Conservation (phyloP, 208 protist genomes). For the Lotmaria passim region DNA sequence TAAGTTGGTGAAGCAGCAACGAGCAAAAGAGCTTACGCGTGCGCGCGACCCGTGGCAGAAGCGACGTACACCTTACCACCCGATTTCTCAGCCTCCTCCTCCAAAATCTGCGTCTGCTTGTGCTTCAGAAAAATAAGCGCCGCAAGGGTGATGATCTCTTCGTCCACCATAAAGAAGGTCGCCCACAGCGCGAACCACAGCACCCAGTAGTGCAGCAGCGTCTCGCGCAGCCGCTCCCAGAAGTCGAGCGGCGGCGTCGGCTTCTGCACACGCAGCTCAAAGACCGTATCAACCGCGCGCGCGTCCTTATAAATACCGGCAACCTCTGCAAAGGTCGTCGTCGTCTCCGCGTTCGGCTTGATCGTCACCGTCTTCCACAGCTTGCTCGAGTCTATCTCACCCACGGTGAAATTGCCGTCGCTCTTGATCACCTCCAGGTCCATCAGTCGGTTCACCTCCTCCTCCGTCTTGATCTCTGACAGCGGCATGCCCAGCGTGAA, state of each 20-base stretch:
- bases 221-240: constrained; percentile 81
- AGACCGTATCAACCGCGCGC: constrained; percentile 36
- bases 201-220: constrained; percentile 88
- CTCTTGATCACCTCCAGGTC: constrained; percentile 71
- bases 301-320: constrained; percentile 43
- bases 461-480: constrained; percentile 77
- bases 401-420: constrained; percentile 65
- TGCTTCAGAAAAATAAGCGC: constrained; percentile 87
- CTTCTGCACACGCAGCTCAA: constrained; percentile 81
- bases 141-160: constrained; percentile 87
- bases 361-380: constrained; percentile 82
- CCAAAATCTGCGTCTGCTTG: constrained; percentile 76
- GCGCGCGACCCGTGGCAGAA: constrained; percentile 53
- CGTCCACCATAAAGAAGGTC: constrained; percentile 91
- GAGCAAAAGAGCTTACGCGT: constrained; percentile 18
- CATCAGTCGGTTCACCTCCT: constrained; percentile 78
- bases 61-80: constrained; percentile 91
- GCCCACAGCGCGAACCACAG: constrained; percentile 88
- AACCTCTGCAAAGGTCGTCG: constrained; percentile 59
- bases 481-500: constrained; percentile 76
- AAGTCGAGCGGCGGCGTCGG: constrained; percentile 60
- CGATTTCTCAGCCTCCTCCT: constrained; percentile 80
- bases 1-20: no score
- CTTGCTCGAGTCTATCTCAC: constrained; percentile 56
- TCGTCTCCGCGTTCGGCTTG: constrained; percentile 51